These are phyloP conservation scores for Leishmania aethiopica DNA, from an alignment of 208 protist species.

Conservation along the genomic window DNA sequence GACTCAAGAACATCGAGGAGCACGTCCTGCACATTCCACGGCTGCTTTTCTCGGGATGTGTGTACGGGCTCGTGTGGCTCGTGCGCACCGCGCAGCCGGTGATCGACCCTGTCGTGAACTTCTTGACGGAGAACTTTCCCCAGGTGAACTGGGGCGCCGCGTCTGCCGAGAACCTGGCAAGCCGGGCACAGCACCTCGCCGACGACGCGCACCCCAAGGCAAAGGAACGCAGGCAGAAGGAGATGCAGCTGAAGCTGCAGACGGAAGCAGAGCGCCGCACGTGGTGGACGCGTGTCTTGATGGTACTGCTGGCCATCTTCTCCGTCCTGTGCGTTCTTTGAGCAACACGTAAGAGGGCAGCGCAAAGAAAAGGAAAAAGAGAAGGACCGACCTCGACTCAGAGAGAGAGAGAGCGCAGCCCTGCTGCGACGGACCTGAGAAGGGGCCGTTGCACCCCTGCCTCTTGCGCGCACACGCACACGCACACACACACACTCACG, in stretches of 20 bases:
- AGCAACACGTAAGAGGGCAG: constrained; percentile 11
- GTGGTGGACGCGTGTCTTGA: constrained; percentile 70
- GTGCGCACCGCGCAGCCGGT: constrained; percentile 63
- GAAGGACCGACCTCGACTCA: no score
- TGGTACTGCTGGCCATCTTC: constrained; percentile 69
- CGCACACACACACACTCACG: neutral
- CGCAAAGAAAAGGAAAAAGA: neutral
- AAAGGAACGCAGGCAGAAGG: constrained; percentile 36
- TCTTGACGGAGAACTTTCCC: constrained; percentile 57
- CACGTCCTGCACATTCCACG: constrained; percentile 85
- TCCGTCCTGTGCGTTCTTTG: constrained; percentile 63
- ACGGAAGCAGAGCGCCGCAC: constrained; percentile 46
- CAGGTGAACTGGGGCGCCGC: constrained; percentile 70
- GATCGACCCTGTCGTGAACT: constrained; percentile 58
- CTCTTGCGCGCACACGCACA: neutral
- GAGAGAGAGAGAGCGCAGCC: neutral
- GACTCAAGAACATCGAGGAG: constrained; percentile 77
- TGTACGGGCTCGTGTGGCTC: constrained; percentile 60
- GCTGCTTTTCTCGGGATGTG: constrained; percentile 69
- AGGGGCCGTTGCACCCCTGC: neutral
- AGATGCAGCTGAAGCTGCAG: constrained; percentile 31
- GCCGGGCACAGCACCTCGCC: constrained; percentile 56
- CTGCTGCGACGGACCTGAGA: neutral
- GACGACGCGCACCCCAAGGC: constrained; percentile 52
- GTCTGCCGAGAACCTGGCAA: constrained; percentile 69